Base-by-base conservation (phyloP, 306 rosid species). In the Abrus precatorius region DNA sequence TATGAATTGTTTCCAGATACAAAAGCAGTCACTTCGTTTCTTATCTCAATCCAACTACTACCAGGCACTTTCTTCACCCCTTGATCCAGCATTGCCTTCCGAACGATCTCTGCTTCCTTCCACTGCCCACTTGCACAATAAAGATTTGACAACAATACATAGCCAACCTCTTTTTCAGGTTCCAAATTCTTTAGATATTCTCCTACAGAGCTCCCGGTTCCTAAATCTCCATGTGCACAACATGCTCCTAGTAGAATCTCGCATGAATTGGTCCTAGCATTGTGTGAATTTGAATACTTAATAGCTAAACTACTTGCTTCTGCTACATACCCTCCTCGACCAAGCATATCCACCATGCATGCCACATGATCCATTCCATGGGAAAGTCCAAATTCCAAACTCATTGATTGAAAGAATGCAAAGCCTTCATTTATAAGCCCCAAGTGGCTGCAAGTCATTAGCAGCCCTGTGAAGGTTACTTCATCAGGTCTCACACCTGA, bases 341-440 rank as follows among this genome's bases (percentile, higher is more conserved):
- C 92, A 12, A 94, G 98, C 90, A 92, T 85, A 78, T 91, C 98
- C 80, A 94, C 91, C 89, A 94, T 78, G 89, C 97, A 92, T 43
- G 89, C 90, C 65, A 90, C 87, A 74, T 94, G 98, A 75, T 90
- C 93, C 74, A 60, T 80, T 84, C 84, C 89, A 36, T 71, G 88
- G 43, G 84, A 41, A 80, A 93, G 56, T 56, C 93, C 91, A 76
- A 77, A 81, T 63, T 86, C 89, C 57, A 69, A 85, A 71, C 67
- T 76, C 94, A 90, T 88, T 52, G 90, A 88, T 83, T 84, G 76
- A 66, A 88, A 89, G 56, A 90, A 75, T 12, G 74, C 74, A 45
- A 72, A 85, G 29, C 94, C 89, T 77, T 91, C 83, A 13, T 85
- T 75, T 73, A 90, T 76, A 47, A 93, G 92, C 72, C 98, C 97